phyloP scores from a whole-genome alignment of 2,329 filamentous ascomycete species.

The Biscogniauxia mediterranea region DNA sequence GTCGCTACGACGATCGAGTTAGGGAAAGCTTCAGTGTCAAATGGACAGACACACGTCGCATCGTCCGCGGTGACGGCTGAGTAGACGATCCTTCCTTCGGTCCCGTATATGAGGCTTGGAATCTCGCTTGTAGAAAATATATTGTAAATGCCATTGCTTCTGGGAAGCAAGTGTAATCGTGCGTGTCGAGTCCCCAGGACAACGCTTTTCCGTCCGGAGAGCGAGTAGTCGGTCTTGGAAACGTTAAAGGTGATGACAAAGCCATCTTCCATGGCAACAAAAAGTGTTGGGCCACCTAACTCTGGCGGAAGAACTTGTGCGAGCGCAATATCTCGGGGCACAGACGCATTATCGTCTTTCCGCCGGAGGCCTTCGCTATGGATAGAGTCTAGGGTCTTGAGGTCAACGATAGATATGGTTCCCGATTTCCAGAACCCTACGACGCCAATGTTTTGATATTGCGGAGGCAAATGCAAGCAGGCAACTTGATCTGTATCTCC shows the following conservation, averaged over 20 bases:
- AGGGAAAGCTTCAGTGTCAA: slow-evolving; percentile 79
- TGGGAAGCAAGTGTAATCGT: slow-evolving; percentile 74
- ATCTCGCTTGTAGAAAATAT: slow-evolving; percentile 95
- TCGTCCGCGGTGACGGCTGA: slow-evolving; percentile 91
- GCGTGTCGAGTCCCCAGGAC: slow-evolving; percentile 84
- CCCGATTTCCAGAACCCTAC: slow-evolving; percentile 88
- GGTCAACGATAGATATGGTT: slow-evolving; percentile 69
- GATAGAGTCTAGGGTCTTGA: slow-evolving; percentile 64
- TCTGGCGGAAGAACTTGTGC: slow-evolving; percentile 70
- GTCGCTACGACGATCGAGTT: slow-evolving; percentile 80
- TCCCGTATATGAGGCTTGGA: slow-evolving; percentile 87
- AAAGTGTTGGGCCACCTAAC: slow-evolving; percentile 65
- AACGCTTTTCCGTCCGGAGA: slow-evolving; percentile 76
- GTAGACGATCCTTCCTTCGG: slow-evolving; percentile 84
- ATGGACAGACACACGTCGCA: slow-evolving; percentile 76
- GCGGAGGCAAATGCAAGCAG: slow-evolving; percentile 72
- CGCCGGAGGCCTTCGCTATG: slow-evolving; percentile 61
- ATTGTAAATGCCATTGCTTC: slow-evolving; percentile 65
- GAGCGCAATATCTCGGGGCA: slow-evolving; percentile 79
- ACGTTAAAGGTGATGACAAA: slow-evolving; percentile 83
- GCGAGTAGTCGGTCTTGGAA: slow-evolving; percentile 54
- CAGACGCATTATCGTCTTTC: slow-evolving; percentile 66
- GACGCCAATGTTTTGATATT: slow-evolving; percentile 65
- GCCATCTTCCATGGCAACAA: slow-evolving; percentile 90
- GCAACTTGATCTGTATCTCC: slow-evolving; percentile 74